These are phyloP conservation scores for Backusella tarrabulga DNA, from an alignment of 192 early-diverging fungal species.

Conservation along the genomic window DNA sequence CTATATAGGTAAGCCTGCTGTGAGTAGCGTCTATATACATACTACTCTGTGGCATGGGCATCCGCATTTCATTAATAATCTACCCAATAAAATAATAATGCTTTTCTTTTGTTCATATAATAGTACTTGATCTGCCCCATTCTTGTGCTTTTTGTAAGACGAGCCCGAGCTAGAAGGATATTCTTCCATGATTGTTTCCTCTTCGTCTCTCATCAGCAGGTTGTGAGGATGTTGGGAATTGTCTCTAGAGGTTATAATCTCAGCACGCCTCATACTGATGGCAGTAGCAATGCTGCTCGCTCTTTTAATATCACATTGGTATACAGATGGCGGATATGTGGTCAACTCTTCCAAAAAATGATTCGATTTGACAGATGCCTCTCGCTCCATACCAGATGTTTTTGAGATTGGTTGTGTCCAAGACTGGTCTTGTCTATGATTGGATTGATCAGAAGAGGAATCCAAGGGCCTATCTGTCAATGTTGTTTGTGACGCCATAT, in stretches of 20 bases:
- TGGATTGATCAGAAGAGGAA: not conserved
- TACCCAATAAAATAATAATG: slow-evolving; percentile 42
- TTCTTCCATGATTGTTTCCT: slow-evolving; percentile 5
- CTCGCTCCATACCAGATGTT: not conserved
- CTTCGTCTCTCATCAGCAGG: not conserved
- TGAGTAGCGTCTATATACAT: not conserved
- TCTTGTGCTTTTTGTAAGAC: not conserved
- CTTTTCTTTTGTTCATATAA: slow-evolving; percentile 36
- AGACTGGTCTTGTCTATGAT: not conserved
- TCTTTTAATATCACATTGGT: not conserved
- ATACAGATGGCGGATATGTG: not conserved
- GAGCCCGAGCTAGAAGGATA: not conserved
- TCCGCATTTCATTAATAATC: slow-evolving; percentile 45
- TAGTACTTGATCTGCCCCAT: not conserved
- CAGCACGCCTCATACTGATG: slow-evolving; percentile 8
- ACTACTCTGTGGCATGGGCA: slow-evolving; percentile 49
- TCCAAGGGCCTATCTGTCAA: slow-evolving; percentile 14
- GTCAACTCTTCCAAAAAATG: not conserved
- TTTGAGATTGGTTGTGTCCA: not conserved
- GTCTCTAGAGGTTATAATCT: slow-evolving; percentile 8
- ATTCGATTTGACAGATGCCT: not conserved
- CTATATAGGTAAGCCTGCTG: not conserved
- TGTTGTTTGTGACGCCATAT: slow-evolving; percentile 19
- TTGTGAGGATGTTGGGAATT: slow-evolving; percentile 10
- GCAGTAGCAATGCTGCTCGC: slow-evolving; percentile 12